Conservation (phyloP, 2,329 filamentous ascomycete species). For the Colletotrichum sublineola region DNA sequence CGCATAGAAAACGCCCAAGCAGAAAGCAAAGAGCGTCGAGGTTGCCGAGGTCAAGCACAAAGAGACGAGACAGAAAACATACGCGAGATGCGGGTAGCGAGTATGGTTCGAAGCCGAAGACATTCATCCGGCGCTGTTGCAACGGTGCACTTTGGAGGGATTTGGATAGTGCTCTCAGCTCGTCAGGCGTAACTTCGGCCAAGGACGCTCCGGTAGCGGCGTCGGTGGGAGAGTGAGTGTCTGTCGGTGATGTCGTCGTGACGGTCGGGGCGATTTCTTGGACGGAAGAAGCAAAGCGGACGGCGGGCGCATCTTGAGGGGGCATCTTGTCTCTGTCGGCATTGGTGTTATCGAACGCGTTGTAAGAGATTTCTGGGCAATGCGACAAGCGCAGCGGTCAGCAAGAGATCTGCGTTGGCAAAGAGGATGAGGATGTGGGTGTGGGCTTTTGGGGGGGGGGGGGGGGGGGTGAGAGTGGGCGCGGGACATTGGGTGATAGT, state of each 20-base stretch:
- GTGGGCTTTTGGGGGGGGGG: conserved; percentile 8
- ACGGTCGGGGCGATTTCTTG: conserved; percentile 72
- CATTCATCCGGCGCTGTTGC: conserved; percentile 85
- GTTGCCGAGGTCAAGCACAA: conserved; percentile 15
- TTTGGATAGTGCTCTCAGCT: conserved; percentile 79
- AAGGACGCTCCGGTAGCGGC: conserved; percentile 49
- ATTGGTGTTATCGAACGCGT: conserved; percentile 28
- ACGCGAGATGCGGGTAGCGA: conserved; percentile 89
- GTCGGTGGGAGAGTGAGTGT: conserved; percentile 43
- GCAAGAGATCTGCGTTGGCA: conserved; percentile 20
- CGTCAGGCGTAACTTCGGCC: conserved; percentile 66
- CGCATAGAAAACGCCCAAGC: conserved; percentile 28
- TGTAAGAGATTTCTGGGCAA: conserved; percentile 37
- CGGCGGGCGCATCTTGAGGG: conserved; percentile 60
- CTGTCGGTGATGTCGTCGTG: conserved; percentile 54
- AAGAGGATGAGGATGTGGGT: conserved; percentile 2
- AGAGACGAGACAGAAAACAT: conserved; percentile 56
- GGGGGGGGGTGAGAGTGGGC: conserved; percentile 8
- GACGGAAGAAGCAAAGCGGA: conserved; percentile 79
- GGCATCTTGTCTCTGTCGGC: conserved; percentile 44
- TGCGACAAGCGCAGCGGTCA: conserved; percentile 41
- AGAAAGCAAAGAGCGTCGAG: conserved; percentile 33
- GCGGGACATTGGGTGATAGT: conserved; percentile 20
- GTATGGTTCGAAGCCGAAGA: conserved; percentile 90
- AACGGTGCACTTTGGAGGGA: conserved; percentile 80